Evolutionary conservation across 176 grass and related monocot genomes (phyloP), one percentile per base, ranked within the genome.

Genomic region (Calamus simplicifolius): DNA sequence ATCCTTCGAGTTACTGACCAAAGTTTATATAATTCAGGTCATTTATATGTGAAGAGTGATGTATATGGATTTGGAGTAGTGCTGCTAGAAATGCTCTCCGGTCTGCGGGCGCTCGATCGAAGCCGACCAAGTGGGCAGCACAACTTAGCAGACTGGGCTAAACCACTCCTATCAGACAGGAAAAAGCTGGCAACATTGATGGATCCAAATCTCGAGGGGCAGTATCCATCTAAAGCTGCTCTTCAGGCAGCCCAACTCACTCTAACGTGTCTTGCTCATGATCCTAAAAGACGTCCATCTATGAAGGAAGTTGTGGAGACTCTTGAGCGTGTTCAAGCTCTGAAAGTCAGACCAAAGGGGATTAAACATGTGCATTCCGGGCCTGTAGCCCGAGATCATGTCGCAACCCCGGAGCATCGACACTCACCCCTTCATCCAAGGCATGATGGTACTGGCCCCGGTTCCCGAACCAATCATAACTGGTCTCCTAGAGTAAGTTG

Each of bases 21-120:
- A 59, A 43, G 35, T 43, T 43, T 10, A 43, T 43, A 43, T 43
- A 3, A 43, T 43, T 56, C 68, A 85, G 82, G 88, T 0, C 89
- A 94, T 66, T 54, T 94, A 59, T 88, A 94, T 65, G 81, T 94
- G 43, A 85, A 94, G 72, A 94, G 89, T 69, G 89, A 94, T 61
- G 89, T 94, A 5, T 94, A 94, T 61, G 81, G 89, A 51, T 94
- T 77, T 50, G 89, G 89, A 54, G 89, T 94, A 5, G 84, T 88
- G 15, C 77, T 94, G 3, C 77, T 94, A 1, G 89, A 94, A 75
- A 82, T 85, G 25, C 77, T 94, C 25, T 88, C 89, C 4, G 89
- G 89, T 30, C 77, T 82, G 23, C 77, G 84, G 5, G 89, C 89
- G 25, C 89, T 88, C 51, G 89, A 94, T 62, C 35, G 17, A n/a